A percentile compares a stretch with the other conserved stretches of the same genome.
Conservation (phyloP, 2,329 filamentous ascomycete genomes). For the Chrysoporthe puriensis region DNA sequence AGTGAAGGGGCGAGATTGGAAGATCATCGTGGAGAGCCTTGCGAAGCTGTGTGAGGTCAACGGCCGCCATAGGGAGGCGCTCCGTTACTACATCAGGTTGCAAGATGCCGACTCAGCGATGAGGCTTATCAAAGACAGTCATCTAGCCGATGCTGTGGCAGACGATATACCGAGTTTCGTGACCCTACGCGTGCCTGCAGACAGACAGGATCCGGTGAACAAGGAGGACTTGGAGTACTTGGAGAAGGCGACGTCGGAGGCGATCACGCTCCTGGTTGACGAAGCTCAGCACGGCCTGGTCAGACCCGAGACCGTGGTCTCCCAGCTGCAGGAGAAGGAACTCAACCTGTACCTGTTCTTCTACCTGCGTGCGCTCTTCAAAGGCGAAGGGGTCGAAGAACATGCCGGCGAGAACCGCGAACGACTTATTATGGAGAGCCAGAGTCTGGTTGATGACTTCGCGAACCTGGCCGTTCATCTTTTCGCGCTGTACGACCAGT, state of each 20-base stretch:
- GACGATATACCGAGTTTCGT: constrained; percentile 93
- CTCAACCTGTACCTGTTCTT: constrained; percentile 83
- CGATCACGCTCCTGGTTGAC: constrained; percentile 83
- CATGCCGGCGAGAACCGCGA: constrained; percentile 58
- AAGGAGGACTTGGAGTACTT: constrained; percentile 72
- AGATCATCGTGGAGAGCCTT: constrained; percentile 82
- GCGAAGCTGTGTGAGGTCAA: constrained; percentile 83
- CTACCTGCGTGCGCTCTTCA: constrained; percentile 87
- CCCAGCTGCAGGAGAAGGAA: constrained; percentile 71
- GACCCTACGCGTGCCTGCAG: constrained; percentile 77
- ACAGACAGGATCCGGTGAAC: constrained; percentile 67
- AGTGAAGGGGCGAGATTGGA: constrained; percentile 79
- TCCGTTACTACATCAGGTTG: constrained; percentile 85
- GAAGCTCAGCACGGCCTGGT: constrained; percentile 91
- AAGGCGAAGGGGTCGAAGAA: constrained; percentile 66
- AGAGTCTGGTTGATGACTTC: constrained; percentile 79
- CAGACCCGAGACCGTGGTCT: constrained; percentile 74
- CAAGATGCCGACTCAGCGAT: constrained; percentile 93
- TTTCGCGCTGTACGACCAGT: constrained; percentile 82
- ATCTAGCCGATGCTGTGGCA: constrained; percentile 84
- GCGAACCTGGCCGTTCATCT: constrained; percentile 85
- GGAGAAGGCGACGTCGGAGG: constrained; percentile 78
- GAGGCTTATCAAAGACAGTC: constrained; percentile 81
- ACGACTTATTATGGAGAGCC: constrained; percentile 60
- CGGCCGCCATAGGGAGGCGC: constrained; percentile 79